Evolutionary conservation across 257 asterid genomes (phyloP).

Genomic region (Forsythia viridissima): DNA sequence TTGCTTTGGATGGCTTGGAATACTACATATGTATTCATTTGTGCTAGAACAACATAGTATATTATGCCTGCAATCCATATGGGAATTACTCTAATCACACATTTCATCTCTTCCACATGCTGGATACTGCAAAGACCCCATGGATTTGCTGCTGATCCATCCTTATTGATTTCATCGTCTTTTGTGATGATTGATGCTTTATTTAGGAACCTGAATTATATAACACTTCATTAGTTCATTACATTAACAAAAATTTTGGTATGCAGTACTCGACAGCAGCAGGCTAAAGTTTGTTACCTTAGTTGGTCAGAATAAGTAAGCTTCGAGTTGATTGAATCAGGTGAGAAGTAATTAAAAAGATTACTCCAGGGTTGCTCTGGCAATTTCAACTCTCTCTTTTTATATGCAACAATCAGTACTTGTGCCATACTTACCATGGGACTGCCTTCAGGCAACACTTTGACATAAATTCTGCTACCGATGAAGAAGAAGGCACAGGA

Average conservation of each 20-base stretch:
- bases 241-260: background rate
- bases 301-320: constrained; percentile 38
- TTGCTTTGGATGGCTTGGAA: constrained; percentile 39
- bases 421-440: constrained; percentile 44
- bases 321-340: constrained; percentile 38
- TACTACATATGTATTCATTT: constrained; percentile 23
- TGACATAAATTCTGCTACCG: constrained; percentile 45
- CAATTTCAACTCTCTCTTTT: constrained; percentile 39
- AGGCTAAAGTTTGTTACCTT: constrained; percentile 26
- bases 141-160: constrained; percentile 36
- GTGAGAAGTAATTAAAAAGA: constrained; percentile 30
- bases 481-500: constrained; percentile 44
- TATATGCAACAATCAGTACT: constrained; percentile 39
- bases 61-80: constrained; percentile 32
- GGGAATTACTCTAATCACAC: constrained; percentile 31
- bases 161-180: constrained; percentile 25
- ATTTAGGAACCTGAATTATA: constrained; percentile 24
- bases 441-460: constrained; percentile 43
- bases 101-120: constrained; percentile 41
- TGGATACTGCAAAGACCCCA: constrained; percentile 41
- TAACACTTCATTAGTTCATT: background rate
- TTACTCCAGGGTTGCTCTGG: constrained; percentile 41
- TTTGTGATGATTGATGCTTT: constrained; percentile 35
- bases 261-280: background rate
- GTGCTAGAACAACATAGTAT: constrained; percentile 18